Percentiles rank a stretch among this genome's conserved stretches.
These are phyloP conservation scores for Aureobasidium sp. DNA, from an alignment of 2,329 filamentous ascomycete species.

Conservation along the genomic window DNA sequence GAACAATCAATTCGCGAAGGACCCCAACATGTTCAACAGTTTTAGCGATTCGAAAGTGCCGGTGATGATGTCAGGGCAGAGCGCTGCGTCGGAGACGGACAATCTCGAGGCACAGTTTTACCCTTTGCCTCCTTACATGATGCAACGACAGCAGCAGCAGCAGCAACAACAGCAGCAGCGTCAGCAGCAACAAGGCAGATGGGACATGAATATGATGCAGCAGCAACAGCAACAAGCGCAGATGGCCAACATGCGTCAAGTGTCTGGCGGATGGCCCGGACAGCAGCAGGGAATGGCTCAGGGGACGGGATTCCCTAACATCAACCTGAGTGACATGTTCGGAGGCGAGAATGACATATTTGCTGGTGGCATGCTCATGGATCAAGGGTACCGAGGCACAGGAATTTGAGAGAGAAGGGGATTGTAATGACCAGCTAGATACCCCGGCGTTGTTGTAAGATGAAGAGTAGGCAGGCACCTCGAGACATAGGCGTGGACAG, in stretches of 20 bases:
- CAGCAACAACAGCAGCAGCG: slow-evolving; percentile 15
- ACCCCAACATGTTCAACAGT: slow-evolving; percentile 13
- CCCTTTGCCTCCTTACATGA: slow-evolving; percentile 62
- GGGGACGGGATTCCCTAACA: slow-evolving; percentile 23
- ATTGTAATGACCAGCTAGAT: not conserved
- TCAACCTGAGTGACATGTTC: slow-evolving; percentile 30
- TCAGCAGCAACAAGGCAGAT: slow-evolving; percentile 5
- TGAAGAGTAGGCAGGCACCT: not conserved
- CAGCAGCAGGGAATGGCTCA: slow-evolving; percentile 10
- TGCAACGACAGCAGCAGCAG: slow-evolving; percentile 36
- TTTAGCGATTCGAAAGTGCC: slow-evolving; percentile 1
- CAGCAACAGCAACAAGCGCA: slow-evolving; percentile 17
- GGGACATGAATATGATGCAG: slow-evolving; percentile 5
- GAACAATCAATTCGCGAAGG: slow-evolving; percentile 32
- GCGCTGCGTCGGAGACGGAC: slow-evolving; percentile 28
- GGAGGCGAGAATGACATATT: slow-evolving; percentile 26
- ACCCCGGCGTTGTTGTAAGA: slow-evolving; percentile 4
- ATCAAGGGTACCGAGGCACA: slow-evolving; percentile 9
- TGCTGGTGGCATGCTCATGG: slow-evolving; percentile 21
- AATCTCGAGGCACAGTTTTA: slow-evolving; percentile 67
- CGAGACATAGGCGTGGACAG: not conserved
- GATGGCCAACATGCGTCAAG: slow-evolving; percentile 15
- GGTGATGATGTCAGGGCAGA: slow-evolving; percentile 7
- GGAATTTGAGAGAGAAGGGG: not conserved
- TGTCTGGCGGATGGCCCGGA: slow-evolving; percentile 17